phyloP scores from a whole-genome alignment of 495 filamentous ascomycete genomes.

The Oleoguttula mirabilis region DNA sequence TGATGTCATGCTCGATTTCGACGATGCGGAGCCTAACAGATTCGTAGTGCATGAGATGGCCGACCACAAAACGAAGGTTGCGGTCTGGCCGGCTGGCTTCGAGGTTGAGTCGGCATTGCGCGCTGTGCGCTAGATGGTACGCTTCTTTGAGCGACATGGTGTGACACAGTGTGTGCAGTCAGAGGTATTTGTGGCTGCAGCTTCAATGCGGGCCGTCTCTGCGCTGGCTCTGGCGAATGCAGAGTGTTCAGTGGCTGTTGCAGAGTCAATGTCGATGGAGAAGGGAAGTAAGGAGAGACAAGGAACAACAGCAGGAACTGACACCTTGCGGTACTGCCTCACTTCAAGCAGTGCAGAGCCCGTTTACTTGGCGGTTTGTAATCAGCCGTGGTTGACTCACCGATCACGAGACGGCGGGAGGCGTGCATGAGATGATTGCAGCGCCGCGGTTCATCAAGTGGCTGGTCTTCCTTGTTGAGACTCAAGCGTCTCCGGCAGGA shows the following conservation, averaged over 20 bases:
- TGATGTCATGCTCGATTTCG: conserved; percentile 22
- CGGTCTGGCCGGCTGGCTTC: conserved; percentile 22
- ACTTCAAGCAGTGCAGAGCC: too few species aligned
- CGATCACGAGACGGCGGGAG: not conserved
- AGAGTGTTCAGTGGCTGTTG: too few species aligned
- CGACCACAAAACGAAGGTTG: conserved; percentile 21
- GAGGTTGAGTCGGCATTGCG: conserved; percentile 20
- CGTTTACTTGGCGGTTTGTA: not conserved
- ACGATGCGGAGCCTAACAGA: conserved; percentile 20
- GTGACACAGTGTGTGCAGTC: too few species aligned
- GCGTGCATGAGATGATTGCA: not conserved
- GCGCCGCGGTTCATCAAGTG: not conserved
- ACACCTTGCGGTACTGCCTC: too few species aligned
- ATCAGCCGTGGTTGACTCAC: not conserved
- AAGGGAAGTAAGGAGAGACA: too few species aligned
- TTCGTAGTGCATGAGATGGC: conserved; percentile 22
- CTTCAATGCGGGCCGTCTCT: too few species aligned
- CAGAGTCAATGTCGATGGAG: too few species aligned
- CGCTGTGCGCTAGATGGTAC: conserved; percentile 20
- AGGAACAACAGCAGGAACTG: too few species aligned
- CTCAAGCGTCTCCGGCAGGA: too few species aligned
- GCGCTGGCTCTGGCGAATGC: too few species aligned
- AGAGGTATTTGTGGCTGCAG: too few species aligned
- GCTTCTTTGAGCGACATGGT: conserved; percentile 20
- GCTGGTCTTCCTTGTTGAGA: too few species aligned